phyloP scores from a whole-genome alignment of 441 rosid species.

The Jatropha podagrica region DNA sequence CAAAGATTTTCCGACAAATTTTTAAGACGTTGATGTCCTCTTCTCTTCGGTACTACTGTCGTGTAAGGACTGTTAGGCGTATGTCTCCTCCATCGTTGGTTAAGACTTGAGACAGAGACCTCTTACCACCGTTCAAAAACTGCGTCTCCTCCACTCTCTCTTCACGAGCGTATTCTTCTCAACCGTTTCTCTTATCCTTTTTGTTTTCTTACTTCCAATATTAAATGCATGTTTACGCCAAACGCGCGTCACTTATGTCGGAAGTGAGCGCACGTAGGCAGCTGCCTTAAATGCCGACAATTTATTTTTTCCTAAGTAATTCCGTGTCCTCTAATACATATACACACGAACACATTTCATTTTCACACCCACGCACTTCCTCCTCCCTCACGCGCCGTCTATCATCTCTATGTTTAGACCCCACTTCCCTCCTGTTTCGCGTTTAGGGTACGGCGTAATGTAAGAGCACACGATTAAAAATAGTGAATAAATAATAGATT shows the following conservation, averaged over 20 bases:
- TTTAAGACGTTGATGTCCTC: neutral
- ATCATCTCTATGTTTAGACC: neutral
- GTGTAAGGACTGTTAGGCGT: neutral
- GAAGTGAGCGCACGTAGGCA: constrained; percentile 30
- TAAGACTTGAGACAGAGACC: constrained; percentile 9
- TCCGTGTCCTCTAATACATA: constrained; percentile 26
- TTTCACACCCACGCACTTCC: constrained; percentile 10
- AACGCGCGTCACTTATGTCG: constrained; percentile 42
- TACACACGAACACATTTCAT: neutral
- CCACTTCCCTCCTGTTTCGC: neutral
- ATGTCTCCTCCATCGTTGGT: constrained; percentile 19
- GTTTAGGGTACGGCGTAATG: neutral
- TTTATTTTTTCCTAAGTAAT: constrained; percentile 29
- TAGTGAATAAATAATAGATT: neutral
- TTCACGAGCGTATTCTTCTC: neutral
- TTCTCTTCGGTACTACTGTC: neutral
- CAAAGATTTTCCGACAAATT: constrained; percentile 11
- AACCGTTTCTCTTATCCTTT: neutral
- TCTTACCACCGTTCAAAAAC: neutral
- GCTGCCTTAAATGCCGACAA: constrained; percentile 41
- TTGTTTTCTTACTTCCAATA: constrained; percentile 10
- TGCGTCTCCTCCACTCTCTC: neutral
- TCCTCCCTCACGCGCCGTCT: constrained; percentile 18
- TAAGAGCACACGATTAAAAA: neutral
- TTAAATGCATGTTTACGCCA: constrained; percentile 40